A percentile compares a stretch with the other conserved stretches of the same genome.
phyloP scores from a whole-genome alignment of 495 filamentous ascomycete genomes.

The Podospora pseudocomata region DNA sequence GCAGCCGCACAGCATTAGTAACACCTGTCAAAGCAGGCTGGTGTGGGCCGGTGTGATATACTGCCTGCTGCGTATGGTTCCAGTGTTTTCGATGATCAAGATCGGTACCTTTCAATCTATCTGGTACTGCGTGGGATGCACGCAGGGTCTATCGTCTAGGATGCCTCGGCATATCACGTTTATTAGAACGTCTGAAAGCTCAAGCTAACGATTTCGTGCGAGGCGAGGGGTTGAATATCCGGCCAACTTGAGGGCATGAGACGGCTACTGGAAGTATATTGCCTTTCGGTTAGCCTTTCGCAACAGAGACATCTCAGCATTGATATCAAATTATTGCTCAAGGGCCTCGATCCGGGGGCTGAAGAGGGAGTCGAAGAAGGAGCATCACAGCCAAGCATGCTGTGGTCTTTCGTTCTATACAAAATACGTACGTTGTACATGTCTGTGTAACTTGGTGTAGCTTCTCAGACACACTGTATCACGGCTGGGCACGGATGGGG shows the following conservation, averaged over 20 bases:
- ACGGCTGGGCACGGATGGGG: constrained; percentile 5
- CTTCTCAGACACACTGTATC: constrained; percentile 1
- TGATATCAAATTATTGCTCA: neutral
- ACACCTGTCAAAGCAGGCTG: neutral
- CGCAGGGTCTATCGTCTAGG: neutral
- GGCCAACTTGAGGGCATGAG: neutral
- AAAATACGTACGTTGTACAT: neutral
- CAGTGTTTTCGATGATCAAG: neutral
- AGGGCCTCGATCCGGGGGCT: neutral
- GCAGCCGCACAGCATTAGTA: neutral
- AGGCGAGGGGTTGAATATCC: neutral
- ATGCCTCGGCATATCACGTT: neutral
- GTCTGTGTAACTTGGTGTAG: neutral
- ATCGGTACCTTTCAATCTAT: neutral
- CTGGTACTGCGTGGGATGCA: neutral
- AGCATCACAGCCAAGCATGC: constrained; percentile 3
- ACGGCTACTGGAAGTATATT: neutral
- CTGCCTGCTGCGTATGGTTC: neutral
- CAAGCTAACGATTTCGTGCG: neutral
- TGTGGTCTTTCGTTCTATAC: neutral
- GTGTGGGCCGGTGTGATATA: neutral
- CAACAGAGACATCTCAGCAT: neutral
- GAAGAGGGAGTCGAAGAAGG: neutral
- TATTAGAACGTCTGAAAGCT: neutral
- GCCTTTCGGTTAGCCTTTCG: neutral